Conservation (phyloP, 2,329 filamentous ascomycete genomes). For the Cercospora brassicicola region DNA sequence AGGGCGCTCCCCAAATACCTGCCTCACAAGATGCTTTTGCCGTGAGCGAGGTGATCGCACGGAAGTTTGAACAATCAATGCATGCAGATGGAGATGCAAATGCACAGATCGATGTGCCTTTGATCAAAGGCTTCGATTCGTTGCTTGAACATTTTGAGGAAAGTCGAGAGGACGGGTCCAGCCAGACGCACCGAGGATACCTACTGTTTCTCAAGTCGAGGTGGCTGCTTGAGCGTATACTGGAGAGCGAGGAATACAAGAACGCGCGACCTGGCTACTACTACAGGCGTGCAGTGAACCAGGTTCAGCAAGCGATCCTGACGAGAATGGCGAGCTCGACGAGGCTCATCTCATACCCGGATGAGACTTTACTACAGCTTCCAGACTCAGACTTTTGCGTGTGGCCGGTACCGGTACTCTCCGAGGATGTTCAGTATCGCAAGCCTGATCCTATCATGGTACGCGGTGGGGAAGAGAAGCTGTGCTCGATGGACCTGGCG, state of each 20-base stretch:
- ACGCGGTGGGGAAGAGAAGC: constrained; percentile 21
- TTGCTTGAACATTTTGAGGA: constrained; percentile 25
- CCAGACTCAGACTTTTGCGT: constrained; percentile 19
- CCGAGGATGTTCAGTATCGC: constrained; percentile 13
- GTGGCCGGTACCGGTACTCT: constrained; percentile 11
- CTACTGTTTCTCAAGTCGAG: constrained; percentile 29
- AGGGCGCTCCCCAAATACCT: constrained; percentile 2
- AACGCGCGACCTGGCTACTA: constrained; percentile 26
- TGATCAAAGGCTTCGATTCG: constrained; percentile 25
- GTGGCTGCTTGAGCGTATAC: constrained; percentile 25
- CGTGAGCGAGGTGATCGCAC: constrained; percentile 18
- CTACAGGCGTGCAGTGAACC: constrained; percentile 29
- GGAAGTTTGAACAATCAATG: constrained; percentile 12
- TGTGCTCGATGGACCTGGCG: constrained; percentile 19
- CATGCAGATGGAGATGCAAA: constrained; percentile 13
- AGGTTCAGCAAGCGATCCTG: constrained; percentile 24
- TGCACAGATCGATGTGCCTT: constrained; percentile 15
- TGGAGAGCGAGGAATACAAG: constrained; percentile 20
- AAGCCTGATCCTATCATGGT: constrained; percentile 23
- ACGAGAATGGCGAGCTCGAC: constrained; percentile 16
- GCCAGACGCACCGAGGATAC: constrained; percentile 22
- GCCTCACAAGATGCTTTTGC: constrained; percentile 11
- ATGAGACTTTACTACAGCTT: constrained; percentile 19
- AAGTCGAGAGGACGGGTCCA: constrained; percentile 14
- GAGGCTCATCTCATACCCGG: constrained; percentile 20